Evolutionary conservation across 305 asterid species (phyloP), one percentile per base, ranked within the genome.

Genomic region (Fraxinus xanthoxyloides): DNA sequence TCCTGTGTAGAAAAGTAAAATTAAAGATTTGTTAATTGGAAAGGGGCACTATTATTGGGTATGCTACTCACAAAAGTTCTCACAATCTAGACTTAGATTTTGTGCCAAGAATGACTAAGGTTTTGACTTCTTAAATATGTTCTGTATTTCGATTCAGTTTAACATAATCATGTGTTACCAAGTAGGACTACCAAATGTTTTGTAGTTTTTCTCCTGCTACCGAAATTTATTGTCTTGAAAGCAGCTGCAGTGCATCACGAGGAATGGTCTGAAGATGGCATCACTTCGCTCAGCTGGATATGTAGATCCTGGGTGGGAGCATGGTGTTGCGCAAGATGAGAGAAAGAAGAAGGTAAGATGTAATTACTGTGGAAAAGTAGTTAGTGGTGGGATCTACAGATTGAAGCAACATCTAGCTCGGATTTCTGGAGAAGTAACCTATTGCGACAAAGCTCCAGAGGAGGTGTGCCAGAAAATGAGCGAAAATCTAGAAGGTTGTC

Each of bases 371-470:
- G 97, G 94, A 67, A 95, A 95, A 90, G 96, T 95, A 65, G 98
- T 95, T 61, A 95, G 98, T 70, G 98, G 98, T 54, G 98, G 98
- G 30, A 92, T 95, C 81, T 93, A 93, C 89, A 86, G 98, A 80
- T 85, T 95, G 91, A 95, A 95, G 93, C 98, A 95, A 82, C 98
- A 95, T 88, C 91, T 95, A 74, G 98, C 98, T 75, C 93, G 92
- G 65, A 87, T 95, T 51, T 91, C 98, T 61, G 98, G 98, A 61
- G 98, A 95, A 86, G 98, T 95, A 31, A 95, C 98, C 3, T 91
- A 92, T 78, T 95, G 98, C 30, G 97, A 93, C 83, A 95, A 92
- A 88, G 98, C 97, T 79, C 98, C 98, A 79, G 95, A 93, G n/a
- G 98, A 92, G 61, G 97, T 90, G 70, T 87, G 94, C 83, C 80